Evolutionary conservation across 2,329 filamentous ascomycete genomes (phyloP), one percentile per base, ranked within the genome.

Genomic region (Blastomyces percursus): DNA sequence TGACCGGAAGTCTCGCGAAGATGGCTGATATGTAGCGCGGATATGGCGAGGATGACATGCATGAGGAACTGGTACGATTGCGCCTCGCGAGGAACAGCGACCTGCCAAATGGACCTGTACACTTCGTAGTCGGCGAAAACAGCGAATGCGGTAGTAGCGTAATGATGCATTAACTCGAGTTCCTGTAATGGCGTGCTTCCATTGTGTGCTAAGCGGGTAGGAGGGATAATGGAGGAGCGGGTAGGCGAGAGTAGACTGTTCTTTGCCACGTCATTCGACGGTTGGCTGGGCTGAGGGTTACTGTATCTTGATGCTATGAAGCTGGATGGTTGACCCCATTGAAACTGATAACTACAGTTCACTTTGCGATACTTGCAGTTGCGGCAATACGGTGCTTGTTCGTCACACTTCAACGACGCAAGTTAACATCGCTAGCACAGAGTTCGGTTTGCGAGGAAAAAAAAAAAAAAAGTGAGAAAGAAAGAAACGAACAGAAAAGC

Each of bases 21-120:
- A 56, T 68, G 56, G 7, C 59, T 59, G n/a, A 70, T 64, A 59
- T 71, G 68, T 1, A 69, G 65, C 21, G 69, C 67, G 6, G 69
- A 68, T 27, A 66, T 46, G 14, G 69, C 69, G 11, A 71, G 66
- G 19, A 70, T 57, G n/a, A 67, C 60, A 60, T 70, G 64, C 66
- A 69, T 71, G 11, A 71, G 59, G 59, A 69, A 71, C 7, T 63
- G 64, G 46, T 64, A 62, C 30, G 64, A 62, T 40, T 63, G 62
- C 16, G 64, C 62, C 60, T 65, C 64, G 27, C 40, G 58, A 12
- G 65, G 65, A 12, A 66, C 64, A 46, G 60, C 46, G 14, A 65
- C n/a, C 38, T 66, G 64, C 65, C 65, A 66, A 52, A 65, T 62
- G 51, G 54, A 62, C 44, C 51, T 61, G 46, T 65, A 66, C 11